Evolutionary conservation across 257 asterid species (phyloP).

Genomic region (Solanum pinnatisectum): DNA sequence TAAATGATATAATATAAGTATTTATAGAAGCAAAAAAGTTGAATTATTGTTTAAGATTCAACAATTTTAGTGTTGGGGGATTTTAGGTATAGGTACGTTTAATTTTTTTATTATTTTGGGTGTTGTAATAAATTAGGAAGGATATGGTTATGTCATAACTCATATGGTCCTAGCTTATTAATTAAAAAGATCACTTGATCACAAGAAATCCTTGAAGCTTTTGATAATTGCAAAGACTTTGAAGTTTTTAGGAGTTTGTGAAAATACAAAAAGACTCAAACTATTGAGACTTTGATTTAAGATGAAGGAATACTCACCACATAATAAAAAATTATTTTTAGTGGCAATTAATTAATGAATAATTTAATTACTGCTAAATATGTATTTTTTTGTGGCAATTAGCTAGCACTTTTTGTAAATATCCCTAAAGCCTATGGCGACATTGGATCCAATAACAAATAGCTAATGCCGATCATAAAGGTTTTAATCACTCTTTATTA

Average conservation of each 20-base stretch:
- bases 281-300: no score
- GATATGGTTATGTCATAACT: background rate
- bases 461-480: rapidly evolving
- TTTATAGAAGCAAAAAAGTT: background rate
- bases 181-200: background rate
- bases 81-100: background rate
- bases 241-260: background rate
- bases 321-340: no score
- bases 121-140: background rate
- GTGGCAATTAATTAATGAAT: no score
- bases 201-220: background rate
- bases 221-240: background rate
- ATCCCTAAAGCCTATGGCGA: no score
- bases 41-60: background rate
- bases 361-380: no score
- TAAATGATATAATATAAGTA: background rate
- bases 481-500: no score
- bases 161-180: background rate
- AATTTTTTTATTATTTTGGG: background rate
- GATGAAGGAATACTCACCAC: background rate
- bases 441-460: background rate
- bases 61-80: background rate
- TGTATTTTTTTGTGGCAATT: no score
- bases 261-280: rapidly evolving
- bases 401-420: background rate